Evolutionary conservation across 371 early-diverging fungal species (phyloP), one percentile per base, ranked within the genome.

Genomic region (Mortierella sp.): DNA sequence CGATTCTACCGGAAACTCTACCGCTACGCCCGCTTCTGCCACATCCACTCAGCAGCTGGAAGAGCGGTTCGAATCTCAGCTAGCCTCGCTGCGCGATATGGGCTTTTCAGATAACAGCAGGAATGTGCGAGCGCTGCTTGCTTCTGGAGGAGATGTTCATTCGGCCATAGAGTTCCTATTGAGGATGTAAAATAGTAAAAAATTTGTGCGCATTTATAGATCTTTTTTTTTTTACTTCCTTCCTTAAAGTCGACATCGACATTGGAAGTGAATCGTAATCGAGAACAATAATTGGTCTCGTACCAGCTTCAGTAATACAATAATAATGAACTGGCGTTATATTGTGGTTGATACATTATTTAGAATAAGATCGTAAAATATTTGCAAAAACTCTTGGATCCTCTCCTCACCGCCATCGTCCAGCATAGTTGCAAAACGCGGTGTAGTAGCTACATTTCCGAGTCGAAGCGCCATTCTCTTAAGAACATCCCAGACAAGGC

Each of bases 11-110:
- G 32, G 14, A 22, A 26, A 62, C 30, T 61, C n/a, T 40, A 43
- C 62, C n/a, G 20, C 66, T n/a, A n/a, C 78, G 3, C 18, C 57
- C 24, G 58, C 72, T n/a, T 18, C 63, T 22, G 18, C 66, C 12
- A 16, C 66, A 37, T 66, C 76, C 20, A 63, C 76, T 10, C 90
- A 90, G 60, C 86, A 89, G 35, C 90, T 90, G 55, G 90, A 90
- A 68, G 86, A 88, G 64, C 89, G 89, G 57, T 95, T 92, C 87
- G 89, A 88, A 68, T 77, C 87, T 58, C 92, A 95, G 84, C 85
- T 95, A 18, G 90, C 86, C 16, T 89, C 90, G 62, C 81, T 97
- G 60, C 92, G 92, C 65, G 94, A 95, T 65, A 95, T 95, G 93
- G 97, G 97, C 24, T 97, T 96, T 74, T 75, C 86, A 30, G 93